Conservation (phyloP, 345 rosid genomes). For the Punica granatum region DNA sequence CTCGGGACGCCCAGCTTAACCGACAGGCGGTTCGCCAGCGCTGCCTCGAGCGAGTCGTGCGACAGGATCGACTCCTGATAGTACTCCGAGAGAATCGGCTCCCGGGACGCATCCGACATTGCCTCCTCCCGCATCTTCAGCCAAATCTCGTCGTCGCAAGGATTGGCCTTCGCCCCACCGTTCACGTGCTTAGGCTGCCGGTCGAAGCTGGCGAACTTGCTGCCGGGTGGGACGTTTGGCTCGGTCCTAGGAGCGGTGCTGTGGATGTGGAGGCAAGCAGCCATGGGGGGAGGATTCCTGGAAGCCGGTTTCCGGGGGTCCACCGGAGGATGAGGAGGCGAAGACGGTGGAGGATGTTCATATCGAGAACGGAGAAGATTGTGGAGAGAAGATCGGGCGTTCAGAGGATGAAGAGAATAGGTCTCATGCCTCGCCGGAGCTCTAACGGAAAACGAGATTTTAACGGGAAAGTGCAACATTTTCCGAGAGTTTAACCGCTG, state of each 20-base stretch:
- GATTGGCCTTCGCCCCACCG: not conserved
- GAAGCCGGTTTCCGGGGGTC: not conserved
- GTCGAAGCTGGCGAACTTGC: slow-evolving; percentile 13
- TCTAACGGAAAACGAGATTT: slow-evolving; percentile 36
- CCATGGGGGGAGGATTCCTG: not conserved
- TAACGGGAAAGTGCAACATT: slow-evolving; percentile 17
- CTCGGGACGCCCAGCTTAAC: slow-evolving; percentile 55
- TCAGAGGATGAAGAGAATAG: slow-evolving; percentile 18
- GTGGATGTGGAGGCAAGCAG: not conserved
- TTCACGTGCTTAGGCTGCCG: not conserved
- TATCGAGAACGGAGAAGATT: slow-evolving; percentile 9
- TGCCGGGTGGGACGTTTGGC: slow-evolving; percentile 18
- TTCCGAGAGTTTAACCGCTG: not conserved
- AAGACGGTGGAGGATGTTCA: not conserved
- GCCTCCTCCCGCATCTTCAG: slow-evolving; percentile 59
- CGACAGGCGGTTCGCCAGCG: slow-evolving; percentile 65
- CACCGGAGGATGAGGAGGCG: slow-evolving; percentile 8
- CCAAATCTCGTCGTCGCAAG: slow-evolving; percentile 39
- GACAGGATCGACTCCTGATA: slow-evolving; percentile 59
- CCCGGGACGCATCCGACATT: slow-evolving; percentile 43
- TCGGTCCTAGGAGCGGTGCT: not conserved
- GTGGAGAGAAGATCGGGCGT: slow-evolving; percentile 2
- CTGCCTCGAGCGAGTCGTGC: slow-evolving; percentile 50
- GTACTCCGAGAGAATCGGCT: slow-evolving; percentile 63
- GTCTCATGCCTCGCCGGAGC: slow-evolving; percentile 24